A percentile compares a stretch with the other conserved stretches of the same genome.
phyloP scores from a whole-genome alignment of 2,329 filamentous ascomycete species.

The Exutisphaerella laricina region DNA sequence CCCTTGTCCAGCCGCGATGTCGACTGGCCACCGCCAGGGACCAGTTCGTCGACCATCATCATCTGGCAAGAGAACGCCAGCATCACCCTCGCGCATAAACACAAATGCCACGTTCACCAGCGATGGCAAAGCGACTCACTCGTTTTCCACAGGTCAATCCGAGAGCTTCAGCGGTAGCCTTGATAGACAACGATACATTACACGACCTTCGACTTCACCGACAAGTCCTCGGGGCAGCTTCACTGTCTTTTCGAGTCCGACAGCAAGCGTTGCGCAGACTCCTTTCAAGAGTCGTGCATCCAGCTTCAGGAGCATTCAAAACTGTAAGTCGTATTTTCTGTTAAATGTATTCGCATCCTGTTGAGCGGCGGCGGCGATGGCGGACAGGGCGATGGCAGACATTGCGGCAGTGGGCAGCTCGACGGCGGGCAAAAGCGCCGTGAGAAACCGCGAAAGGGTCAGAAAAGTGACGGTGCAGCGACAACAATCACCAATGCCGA shows the following conservation, averaged over 20 bases:
- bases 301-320: background rate
- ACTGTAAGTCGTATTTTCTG: background rate
- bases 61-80: background rate
- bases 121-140: slow-evolving; percentile 1
- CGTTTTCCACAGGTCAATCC: background rate
- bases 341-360: too few relatives aligned
- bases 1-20: background rate
- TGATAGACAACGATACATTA: background rate
- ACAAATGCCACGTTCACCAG: background rate
- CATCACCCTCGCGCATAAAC: background rate
- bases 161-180: slow-evolving; percentile 2
- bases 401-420: too few relatives aligned
- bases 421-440: too few relatives aligned
- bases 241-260: background rate
- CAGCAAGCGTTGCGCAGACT: background rate
- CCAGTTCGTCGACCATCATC: background rate
- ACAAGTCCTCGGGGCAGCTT: background rate
- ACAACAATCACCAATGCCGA: too few relatives aligned
- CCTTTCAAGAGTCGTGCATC: background rate
- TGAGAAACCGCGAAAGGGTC: too few relatives aligned
- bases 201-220: background rate
- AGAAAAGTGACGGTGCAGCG: too few relatives aligned
- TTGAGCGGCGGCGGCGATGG: too few relatives aligned
- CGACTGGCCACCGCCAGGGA: background rate
- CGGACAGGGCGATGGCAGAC: too few relatives aligned